Percentiles rank a stretch among this genome's conserved stretches.
phyloP scores from a whole-genome alignment of 1,284 basidiomycete genomes.

The Coniophora puteana region DNA sequence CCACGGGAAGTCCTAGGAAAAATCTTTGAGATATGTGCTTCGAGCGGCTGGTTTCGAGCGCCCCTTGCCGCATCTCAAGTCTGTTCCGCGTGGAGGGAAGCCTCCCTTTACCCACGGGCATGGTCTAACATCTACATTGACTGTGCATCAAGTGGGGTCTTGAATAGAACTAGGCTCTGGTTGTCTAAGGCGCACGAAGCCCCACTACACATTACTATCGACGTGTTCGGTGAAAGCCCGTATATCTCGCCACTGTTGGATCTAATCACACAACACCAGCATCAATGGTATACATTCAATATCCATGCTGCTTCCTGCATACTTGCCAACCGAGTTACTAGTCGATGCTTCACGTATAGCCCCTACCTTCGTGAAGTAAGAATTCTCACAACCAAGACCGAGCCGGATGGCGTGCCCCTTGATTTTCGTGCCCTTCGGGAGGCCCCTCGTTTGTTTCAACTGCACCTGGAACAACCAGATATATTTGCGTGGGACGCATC shows the following conservation, averaged over 20 bases:
- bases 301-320: slow-evolving; percentile 35
- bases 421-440: slow-evolving; percentile 21
- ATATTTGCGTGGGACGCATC: slow-evolving; percentile 21
- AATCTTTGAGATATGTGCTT: slow-evolving; percentile 50
- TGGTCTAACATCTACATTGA: slow-evolving; percentile 59
- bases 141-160: slow-evolving; percentile 40
- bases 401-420: slow-evolving; percentile 12
- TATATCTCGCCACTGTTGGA: too few relatives aligned
- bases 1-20: slow-evolving; percentile 52
- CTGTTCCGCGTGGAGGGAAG: slow-evolving; percentile 57
- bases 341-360: slow-evolving; percentile 30
- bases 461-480: slow-evolving; percentile 20
- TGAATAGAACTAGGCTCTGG: slow-evolving; percentile 45
- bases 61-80: slow-evolving; percentile 57
- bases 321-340: slow-evolving; percentile 37
- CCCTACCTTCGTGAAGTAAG: slow-evolving; percentile 25
- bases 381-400: slow-evolving; percentile 17
- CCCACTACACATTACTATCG: slow-evolving; percentile 42
- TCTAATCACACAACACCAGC: slow-evolving; percentile 27
- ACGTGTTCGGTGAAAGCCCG: slow-evolving; percentile 28
- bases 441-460: slow-evolving; percentile 15
- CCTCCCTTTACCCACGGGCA: slow-evolving; percentile 44
- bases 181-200: slow-evolving; percentile 40
- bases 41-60: slow-evolving; percentile 49
- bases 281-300: slow-evolving; percentile 42